Conservation (phyloP, 2,329 filamentous ascomycete species). For the Pseudogymnoascus sp. region DNA sequence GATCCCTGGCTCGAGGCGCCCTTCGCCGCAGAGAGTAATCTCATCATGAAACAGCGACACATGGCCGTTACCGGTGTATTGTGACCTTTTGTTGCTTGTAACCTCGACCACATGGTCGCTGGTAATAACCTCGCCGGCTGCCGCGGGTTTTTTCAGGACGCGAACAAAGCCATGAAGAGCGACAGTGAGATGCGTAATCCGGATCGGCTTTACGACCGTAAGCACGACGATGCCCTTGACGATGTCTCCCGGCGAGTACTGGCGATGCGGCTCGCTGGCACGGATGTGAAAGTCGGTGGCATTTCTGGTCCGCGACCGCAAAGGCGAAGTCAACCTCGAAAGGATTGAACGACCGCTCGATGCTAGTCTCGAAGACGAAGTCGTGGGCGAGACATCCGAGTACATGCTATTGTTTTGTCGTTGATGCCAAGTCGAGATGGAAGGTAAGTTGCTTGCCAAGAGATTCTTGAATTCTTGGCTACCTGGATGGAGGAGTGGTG, state of each 20-base stretch:
- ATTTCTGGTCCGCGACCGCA: constrained; percentile 47
- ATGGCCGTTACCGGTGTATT: constrained; percentile 68
- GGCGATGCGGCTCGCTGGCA: constrained; percentile 68
- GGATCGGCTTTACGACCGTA: constrained; percentile 64
- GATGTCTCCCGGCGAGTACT: constrained; percentile 67
- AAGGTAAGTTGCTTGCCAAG: constrained; percentile 10
- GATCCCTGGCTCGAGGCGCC: constrained; percentile 62
- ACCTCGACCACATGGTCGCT: constrained; percentile 29
- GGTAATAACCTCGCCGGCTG: constrained; percentile 41
- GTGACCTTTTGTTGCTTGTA: constrained; percentile 33
- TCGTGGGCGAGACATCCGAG: constrained; percentile 24
- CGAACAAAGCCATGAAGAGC: constrained; percentile 72
- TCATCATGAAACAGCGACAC: constrained; percentile 80
- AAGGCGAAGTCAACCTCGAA: constrained; percentile 39
- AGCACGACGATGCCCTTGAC: constrained; percentile 66
- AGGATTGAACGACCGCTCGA: constrained; percentile 26
- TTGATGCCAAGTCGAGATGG: constrained; percentile 23
- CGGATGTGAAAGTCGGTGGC: constrained; percentile 72
- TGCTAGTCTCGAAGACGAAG: constrained; percentile 18
- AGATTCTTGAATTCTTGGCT: constrained; percentile 11
- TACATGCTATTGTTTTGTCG: constrained; percentile 26
- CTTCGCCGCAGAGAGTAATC: constrained; percentile 70
- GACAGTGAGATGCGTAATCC: constrained; percentile 74
- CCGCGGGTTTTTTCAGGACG: constrained; percentile 62
- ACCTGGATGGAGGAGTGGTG: constrained; percentile 5